Base-by-base conservation (phyloP, 192 early-diverging fungal genomes). In the Podila clonocystis region DNA sequence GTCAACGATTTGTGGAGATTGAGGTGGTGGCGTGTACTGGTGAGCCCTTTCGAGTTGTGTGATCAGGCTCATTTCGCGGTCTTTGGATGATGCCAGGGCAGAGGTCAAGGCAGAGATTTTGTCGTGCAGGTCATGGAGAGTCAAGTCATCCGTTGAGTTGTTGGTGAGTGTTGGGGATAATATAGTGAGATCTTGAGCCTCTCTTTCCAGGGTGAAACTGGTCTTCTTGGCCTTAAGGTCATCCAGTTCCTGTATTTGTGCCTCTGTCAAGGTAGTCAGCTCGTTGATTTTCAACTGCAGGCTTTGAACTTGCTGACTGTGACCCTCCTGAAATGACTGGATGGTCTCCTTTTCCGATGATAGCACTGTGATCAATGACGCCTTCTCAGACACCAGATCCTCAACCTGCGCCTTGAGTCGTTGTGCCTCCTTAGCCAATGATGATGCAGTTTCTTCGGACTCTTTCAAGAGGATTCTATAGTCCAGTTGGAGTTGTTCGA, bases 401-500 rank as follows among this genome's bases (percentile, higher is more conserved):
- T 69, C 64, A 17, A 79, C 28, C 20, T 33, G 59, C 22, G 12
- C 26, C 52, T 72, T 64, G 9, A 79, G 24, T 9, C 28, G 65
- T 19, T 67, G 63, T 64, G 71, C 49, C 31, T 79, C 57, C 4
- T 63, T 34, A 0, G 58, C 17, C 69, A 72, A 67, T 3, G 60
- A 65, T 22, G 52, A 55, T 69, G 67, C 49, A 20, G 70, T 72
- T 48, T 36, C 48, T 19, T 66, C 20, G 19, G 22, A 26, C 20
- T 79, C 69, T 13, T 72, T 62, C n/a, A 58, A 60, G 9, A 79
- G 48, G 48, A 31, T 9, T 12, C 2, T 55, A 24, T 58, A 55
- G 5, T 67, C 45, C 11, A 36, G 38, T 8, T 24, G 52, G 52
- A 24, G 19, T 24, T n/a, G 24, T 24, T 55, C 52, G n/a, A 26